A percentile compares a stretch with the other conserved stretches of the same genome.
Evolutionary conservation across 2,329 filamentous ascomycete genomes (phyloP).

Genomic region (Apiospora saccharicola): DNA sequence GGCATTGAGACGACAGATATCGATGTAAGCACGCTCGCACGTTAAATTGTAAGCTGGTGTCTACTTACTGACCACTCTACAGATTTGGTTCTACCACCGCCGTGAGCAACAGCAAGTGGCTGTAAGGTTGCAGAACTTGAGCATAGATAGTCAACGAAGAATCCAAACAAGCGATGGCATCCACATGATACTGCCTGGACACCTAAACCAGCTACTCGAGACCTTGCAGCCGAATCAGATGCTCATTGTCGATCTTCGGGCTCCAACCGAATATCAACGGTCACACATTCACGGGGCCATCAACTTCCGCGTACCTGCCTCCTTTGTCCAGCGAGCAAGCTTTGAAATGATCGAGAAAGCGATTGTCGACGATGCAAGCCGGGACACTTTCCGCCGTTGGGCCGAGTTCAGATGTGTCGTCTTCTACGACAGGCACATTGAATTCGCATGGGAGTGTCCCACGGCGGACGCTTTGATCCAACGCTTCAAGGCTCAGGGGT

Average conservation of each 20-base stretch:
- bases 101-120: constrained; percentile 56
- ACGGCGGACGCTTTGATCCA: constrained; percentile 52
- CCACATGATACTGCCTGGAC: constrained; percentile 59
- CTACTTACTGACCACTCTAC: not conserved
- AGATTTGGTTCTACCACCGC: constrained; percentile 62
- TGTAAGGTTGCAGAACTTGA: constrained; percentile 53
- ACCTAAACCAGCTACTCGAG: constrained; percentile 59
- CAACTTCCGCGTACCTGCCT: constrained; percentile 58
- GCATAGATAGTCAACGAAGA: constrained; percentile 46
- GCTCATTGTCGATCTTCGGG: constrained; percentile 59
- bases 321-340: constrained; percentile 55
- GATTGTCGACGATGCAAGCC: constrained; percentile 57
- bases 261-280: constrained; percentile 53
- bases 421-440: constrained; percentile 60
- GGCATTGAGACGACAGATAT: constrained; percentile 60
- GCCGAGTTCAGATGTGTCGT: constrained; percentile 56
- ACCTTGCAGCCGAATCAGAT: constrained; percentile 55
- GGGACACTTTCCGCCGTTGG: constrained; percentile 55
- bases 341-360: constrained; percentile 60
- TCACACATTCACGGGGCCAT: constrained; percentile 61
- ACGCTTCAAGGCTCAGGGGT: constrained; percentile 56
- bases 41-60: not conserved
- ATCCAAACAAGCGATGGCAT: constrained; percentile 42
- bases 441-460: constrained; percentile 60
- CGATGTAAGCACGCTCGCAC: constrained; percentile 46